Percentiles rank a stretch among this genome's conserved stretches.
Conservation (phyloP, 768 basidiomycete genomes). For the Rhodosporidiobolus odoratus region DNA sequence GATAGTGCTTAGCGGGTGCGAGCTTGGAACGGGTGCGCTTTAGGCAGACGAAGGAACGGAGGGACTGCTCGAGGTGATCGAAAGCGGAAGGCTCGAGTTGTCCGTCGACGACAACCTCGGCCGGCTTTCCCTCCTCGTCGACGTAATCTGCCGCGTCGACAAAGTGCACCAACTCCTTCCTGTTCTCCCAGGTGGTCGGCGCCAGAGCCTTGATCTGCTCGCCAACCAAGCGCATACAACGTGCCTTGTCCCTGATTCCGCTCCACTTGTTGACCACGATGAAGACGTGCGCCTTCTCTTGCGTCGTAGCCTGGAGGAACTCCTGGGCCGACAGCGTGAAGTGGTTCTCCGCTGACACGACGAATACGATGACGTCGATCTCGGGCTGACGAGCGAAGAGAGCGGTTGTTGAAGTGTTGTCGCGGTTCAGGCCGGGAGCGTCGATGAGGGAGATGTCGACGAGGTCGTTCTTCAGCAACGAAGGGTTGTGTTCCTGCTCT, state of each 20-base stretch:
- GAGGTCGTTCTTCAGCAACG: slow-evolving; percentile 48
- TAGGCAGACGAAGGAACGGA: slow-evolving; percentile 89
- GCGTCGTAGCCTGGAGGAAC: slow-evolving; percentile 84
- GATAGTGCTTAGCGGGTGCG: slow-evolving; percentile 83
- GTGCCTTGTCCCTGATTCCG: slow-evolving; percentile 89
- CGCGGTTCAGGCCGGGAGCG: slow-evolving; percentile 93
- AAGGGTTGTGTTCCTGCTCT: slow-evolving; percentile 15
- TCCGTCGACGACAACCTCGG: slow-evolving; percentile 52
- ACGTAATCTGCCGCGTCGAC: slow-evolving; percentile 72
- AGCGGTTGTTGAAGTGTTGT: slow-evolving; percentile 88
- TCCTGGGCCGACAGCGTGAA: slow-evolving; percentile 93
- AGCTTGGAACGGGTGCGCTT: slow-evolving; percentile 97
- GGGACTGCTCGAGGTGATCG: slow-evolving; percentile 76
- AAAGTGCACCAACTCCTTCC: slow-evolving; percentile 92
- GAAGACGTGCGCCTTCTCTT: slow-evolving; percentile 96
- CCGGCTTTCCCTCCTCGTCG: slow-evolving; percentile 48
- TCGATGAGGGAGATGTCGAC: slow-evolving; percentile 98
- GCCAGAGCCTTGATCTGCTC: slow-evolving; percentile 91
- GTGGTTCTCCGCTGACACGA: slow-evolving; percentile 96
- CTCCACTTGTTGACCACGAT: slow-evolving; percentile 98
- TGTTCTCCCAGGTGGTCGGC: slow-evolving; percentile 85
- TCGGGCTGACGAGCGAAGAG: slow-evolving; percentile 93
- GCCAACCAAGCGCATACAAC: slow-evolving; percentile 77
- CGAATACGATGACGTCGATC: slow-evolving; percentile 97
- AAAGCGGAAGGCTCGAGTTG: slow-evolving; percentile 53